Evolutionary conservation across 78 protist species (phyloP).

Genomic region (Trichosphaerium sp.): DNA sequence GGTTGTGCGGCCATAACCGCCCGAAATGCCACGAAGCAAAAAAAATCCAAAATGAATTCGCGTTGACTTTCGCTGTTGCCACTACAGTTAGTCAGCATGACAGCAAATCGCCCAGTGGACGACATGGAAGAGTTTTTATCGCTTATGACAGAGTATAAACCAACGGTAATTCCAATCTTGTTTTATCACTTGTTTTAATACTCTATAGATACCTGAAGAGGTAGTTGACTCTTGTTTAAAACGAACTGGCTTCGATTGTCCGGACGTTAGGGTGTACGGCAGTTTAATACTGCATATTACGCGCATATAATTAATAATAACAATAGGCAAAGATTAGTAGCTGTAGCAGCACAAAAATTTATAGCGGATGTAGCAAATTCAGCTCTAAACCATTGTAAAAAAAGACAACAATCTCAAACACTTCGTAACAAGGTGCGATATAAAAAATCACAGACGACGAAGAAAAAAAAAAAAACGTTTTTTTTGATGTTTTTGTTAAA

Average conservation of each 20-base stretch:
- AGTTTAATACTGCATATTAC: neutral
- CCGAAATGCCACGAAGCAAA: no score
- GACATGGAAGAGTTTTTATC: constrained; percentile 39
- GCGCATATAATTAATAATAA: neutral
- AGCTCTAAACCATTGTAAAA: constrained; percentile 35
- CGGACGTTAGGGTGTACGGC: constrained; percentile 37
- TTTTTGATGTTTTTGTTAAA: neutral
- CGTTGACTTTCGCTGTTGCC: no score
- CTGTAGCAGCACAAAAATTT: constrained; percentile 58
- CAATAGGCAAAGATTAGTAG: constrained; percentile 28
- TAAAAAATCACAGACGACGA: neutral
- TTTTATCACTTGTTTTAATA: neutral
- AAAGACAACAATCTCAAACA: constrained; percentile 30
- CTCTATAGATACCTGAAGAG: constrained; percentile 46
- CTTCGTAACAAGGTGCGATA: constrained; percentile 32
- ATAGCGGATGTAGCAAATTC: constrained; percentile 33
- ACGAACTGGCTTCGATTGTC: constrained; percentile 39
- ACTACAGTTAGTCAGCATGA: no score
- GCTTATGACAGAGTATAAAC: constrained; percentile 28
- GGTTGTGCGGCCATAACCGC: no score
- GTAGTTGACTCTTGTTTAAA: constrained; percentile 32
- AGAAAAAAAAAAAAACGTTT: neutral
- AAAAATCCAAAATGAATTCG: no score
- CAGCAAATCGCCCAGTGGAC: no score
- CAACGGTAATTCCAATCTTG: constrained; percentile 13